Percentiles rank a stretch among this genome's conserved stretches.
Conservation (phyloP, 2,329 filamentous ascomycete genomes). For the Aspergillus ochraceus region DNA sequence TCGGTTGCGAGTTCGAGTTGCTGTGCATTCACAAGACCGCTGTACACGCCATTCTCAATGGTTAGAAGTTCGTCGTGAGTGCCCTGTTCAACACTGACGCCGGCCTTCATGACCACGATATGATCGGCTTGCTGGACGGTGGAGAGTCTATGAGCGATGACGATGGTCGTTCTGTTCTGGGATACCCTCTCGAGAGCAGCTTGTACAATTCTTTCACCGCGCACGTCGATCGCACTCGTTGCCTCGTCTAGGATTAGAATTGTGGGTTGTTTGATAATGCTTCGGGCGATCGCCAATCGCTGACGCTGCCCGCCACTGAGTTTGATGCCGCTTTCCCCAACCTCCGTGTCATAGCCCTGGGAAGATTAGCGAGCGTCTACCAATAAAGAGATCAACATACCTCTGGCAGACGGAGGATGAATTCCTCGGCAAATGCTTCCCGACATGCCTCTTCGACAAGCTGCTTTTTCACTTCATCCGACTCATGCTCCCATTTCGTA, state of each 20-base stretch:
- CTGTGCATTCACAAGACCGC: constrained; percentile 60
- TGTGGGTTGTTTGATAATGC: constrained; percentile 65
- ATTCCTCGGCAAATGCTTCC: constrained; percentile 69
- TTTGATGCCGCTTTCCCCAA: constrained; percentile 76
- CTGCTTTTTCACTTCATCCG: constrained; percentile 43
- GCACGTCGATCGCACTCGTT: constrained; percentile 64
- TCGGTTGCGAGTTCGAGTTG: constrained; percentile 23
- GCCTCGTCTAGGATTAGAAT: constrained; percentile 76
- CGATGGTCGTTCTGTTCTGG: constrained; percentile 67
- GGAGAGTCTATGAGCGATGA: constrained; percentile 73
- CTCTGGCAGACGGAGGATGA: constrained; percentile 61
- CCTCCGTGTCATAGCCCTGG: constrained; percentile 68
- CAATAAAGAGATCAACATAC: constrained; percentile 5
- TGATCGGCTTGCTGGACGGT: constrained; percentile 75
- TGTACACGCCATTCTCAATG: constrained; percentile 62
- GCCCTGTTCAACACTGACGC: constrained; percentile 70
- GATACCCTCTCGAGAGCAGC: constrained; percentile 56
- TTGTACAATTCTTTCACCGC: constrained; percentile 57
- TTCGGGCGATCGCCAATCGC: constrained; percentile 72
- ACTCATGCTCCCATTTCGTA: constrained; percentile 35
- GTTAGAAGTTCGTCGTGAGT: constrained; percentile 71
- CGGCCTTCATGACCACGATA: constrained; percentile 74
- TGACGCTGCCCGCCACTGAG: constrained; percentile 85
- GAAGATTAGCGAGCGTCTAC: not conserved
- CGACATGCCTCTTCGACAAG: constrained; percentile 62